phyloP scores from a whole-genome alignment of 768 basidiomycete genomes.

The Lentinula detonsa region DNA sequence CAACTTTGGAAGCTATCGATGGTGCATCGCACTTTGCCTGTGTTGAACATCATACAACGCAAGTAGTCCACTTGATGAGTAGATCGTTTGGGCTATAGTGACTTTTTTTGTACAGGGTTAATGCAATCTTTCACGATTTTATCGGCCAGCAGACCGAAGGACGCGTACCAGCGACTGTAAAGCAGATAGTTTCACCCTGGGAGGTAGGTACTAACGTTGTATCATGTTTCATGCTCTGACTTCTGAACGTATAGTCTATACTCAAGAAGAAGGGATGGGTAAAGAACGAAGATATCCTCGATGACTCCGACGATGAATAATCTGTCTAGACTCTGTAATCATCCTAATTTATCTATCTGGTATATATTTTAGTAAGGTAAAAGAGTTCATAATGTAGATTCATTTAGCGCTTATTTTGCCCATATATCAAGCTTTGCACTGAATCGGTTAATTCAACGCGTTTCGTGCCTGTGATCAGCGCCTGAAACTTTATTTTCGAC shows the following conservation, averaged over 20 bases:
- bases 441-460: too few species aligned
- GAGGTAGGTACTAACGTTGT: not conserved
- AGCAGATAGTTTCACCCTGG: constrained; percentile 4
- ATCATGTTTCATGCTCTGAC: too few species aligned
- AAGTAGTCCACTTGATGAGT: too few species aligned
- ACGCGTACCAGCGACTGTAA: not conserved
- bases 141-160: not conserved
- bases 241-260: not conserved
- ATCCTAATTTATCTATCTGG: too few species aligned
- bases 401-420: too few species aligned
- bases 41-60: constrained; percentile 1
- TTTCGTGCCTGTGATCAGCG: too few species aligned
- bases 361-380: too few species aligned
- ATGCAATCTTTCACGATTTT: constrained; percentile 6
- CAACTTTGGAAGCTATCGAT: constrained; percentile 13
- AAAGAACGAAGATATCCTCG: not conserved
- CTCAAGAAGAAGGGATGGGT: constrained; percentile 1
- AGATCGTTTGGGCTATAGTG: too few species aligned
- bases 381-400: too few species aligned
- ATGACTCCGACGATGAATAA: not conserved
- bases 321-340: too few species aligned
- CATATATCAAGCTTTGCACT: too few species aligned
- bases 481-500: too few species aligned
- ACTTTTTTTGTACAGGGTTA: not conserved
- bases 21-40: constrained; percentile 18